These are phyloP conservation scores for Cetradonia linearis DNA, from an alignment of 495 filamentous ascomycete species.

Conservation along the genomic window DNA sequence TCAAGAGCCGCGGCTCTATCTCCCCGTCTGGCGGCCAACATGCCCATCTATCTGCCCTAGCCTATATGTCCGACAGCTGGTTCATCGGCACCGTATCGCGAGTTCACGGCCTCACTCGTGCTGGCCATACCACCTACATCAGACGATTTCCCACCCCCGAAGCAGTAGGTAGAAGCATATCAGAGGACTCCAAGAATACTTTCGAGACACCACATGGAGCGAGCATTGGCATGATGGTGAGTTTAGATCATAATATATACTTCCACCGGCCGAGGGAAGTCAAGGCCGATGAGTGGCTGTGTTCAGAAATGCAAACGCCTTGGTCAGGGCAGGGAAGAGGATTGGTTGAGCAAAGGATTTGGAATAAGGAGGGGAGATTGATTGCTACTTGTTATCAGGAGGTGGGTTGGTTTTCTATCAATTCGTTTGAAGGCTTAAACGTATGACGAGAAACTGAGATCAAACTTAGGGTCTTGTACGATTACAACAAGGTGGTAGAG, in stretches of 20 bases:
- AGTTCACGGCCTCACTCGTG: slow-evolving; percentile 63
- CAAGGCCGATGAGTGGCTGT: slow-evolving; percentile 86
- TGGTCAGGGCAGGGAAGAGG: slow-evolving; percentile 88
- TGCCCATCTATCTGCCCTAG: slow-evolving; percentile 75
- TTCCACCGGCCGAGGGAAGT: slow-evolving; percentile 79
- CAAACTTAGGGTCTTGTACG: slow-evolving; percentile 41
- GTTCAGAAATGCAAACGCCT: slow-evolving; percentile 84
- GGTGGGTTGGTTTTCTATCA: slow-evolving; percentile 29
- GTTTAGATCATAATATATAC: slow-evolving; percentile 86
- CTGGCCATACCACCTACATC: slow-evolving; percentile 28
- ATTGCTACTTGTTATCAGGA: slow-evolving; percentile 83
- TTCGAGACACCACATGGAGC: slow-evolving; percentile 30
- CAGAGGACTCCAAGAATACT: slow-evolving; percentile 10
- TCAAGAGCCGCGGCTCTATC: slow-evolving; percentile 66
- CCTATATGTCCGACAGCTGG: slow-evolving; percentile 83
- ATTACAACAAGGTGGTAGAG: slow-evolving; percentile 32
- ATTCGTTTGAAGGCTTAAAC: neutral
- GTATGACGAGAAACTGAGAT: neutral
- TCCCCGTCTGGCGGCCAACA: slow-evolving; percentile 59
- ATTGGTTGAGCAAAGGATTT: slow-evolving; percentile 80
- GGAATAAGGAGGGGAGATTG: slow-evolving; percentile 67
- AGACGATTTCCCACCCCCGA: neutral
- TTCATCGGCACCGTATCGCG: slow-evolving; percentile 83
- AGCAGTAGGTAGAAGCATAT: neutral
- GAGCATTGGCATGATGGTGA: slow-evolving; percentile 87